Base-by-base conservation (phyloP, 2,329 filamentous ascomycete genomes). In the Zarea fungicola region DNA sequence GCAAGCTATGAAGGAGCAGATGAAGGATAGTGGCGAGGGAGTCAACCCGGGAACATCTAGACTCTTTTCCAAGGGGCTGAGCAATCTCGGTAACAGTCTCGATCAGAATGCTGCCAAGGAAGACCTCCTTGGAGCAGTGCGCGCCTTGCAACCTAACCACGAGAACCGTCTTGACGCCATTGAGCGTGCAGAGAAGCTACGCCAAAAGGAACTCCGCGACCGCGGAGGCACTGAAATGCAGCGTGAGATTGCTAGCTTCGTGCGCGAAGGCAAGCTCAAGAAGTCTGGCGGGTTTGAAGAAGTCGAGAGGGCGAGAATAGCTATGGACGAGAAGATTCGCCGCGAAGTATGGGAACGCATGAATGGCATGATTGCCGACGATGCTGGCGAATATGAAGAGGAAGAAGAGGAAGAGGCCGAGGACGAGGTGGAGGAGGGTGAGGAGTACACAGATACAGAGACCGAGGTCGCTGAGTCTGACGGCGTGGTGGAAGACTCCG, bases 1-100 rank as follows among this genome's bases (percentile, higher is more conserved):
- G 68, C 87, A 97, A 69, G 93, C 93, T 8, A 97, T 91, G n/a
- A 96, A 95, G 70, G 90, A 97, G 69, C 93, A 99, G 65, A 87
- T 95, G 68, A 89, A 95, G 64, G 85, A 86, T 52, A 78, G 72
- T 41, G 78, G 80, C 42, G 78, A 78, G 6, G 68, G 69, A 5
- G 65, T 66, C 32, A 73, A 74, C 42, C 70, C 71, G 10, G 73
- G 70, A 39, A 74, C 75, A 5, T 80, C 80, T 16, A 67, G 77
- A 7, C 74, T 76, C 42, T 77, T 83, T 55, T 78, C 77, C 45
- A 74, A 73, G 56, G 78, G 78, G 1, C 66, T 84, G 3, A 63
- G 64, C 41, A 76, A 71, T 55, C 74, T 75, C 44, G 72, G 83
- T 49, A 75, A 74, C 60, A 75, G 69, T 49, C 58, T 68, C 62